Percentiles rank a stretch among this genome's conserved stretches.
phyloP scores from a whole-genome alignment of 2,329 filamentous ascomycete species.

The Geosmithia morbida region DNA sequence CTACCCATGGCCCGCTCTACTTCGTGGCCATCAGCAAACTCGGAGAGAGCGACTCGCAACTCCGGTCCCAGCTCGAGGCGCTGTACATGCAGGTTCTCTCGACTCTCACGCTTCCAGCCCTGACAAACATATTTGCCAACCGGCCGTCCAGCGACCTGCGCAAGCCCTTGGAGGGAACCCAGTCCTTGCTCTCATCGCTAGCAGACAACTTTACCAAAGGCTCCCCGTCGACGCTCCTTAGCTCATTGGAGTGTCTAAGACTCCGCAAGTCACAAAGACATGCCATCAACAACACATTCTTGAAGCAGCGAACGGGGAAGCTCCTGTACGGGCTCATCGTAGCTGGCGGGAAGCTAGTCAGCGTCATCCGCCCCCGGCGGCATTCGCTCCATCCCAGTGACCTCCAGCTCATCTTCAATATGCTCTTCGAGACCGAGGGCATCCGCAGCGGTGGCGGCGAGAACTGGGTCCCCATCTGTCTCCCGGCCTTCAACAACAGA shows the following conservation, averaged over 20 bases:
- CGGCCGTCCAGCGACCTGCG: constrained; percentile 90
- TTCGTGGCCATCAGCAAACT: constrained; percentile 87
- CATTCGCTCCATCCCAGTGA: constrained; percentile 94
- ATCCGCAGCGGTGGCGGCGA: constrained; percentile 85
- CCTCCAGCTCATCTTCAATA: constrained; percentile 94
- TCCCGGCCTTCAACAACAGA: constrained; percentile 92
- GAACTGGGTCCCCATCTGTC: constrained; percentile 92
- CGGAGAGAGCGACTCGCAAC: constrained; percentile 80
- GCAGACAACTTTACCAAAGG: constrained; percentile 91
- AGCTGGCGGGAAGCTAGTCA: constrained; percentile 82
- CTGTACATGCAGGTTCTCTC: constrained; percentile 98
- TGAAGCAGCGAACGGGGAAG: constrained; percentile 63
- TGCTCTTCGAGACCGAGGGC: constrained; percentile 91
- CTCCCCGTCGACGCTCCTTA: constrained; percentile 76
- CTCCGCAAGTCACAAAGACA: constrained; percentile 78
- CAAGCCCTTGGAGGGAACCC: constrained; percentile 80
- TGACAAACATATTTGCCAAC: constrained; percentile 76
- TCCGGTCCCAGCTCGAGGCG: constrained; percentile 78
- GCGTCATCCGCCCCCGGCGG: constrained; percentile 84
- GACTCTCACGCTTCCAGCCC: constrained; percentile 75
- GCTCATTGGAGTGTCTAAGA: constrained; percentile 84
- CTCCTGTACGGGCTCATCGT: constrained; percentile 89
- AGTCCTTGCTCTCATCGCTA: constrained; percentile 77
- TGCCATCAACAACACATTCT: constrained; percentile 72
- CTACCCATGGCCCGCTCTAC: constrained; percentile 76